phyloP scores from a whole-genome alignment of 495 filamentous ascomycete species.

The Chlorociboria aeruginascens region DNA sequence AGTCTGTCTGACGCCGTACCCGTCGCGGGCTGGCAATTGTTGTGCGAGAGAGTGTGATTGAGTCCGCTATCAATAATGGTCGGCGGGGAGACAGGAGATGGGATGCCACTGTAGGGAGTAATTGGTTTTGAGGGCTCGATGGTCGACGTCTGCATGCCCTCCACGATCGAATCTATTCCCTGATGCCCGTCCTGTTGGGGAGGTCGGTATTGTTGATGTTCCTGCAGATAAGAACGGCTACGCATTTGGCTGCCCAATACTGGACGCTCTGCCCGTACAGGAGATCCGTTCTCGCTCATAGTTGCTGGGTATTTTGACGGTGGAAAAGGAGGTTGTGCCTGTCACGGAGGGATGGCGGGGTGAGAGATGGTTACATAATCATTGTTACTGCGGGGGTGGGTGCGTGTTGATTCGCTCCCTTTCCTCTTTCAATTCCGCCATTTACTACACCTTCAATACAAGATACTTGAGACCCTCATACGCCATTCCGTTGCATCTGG shows the following conservation, averaged over 20 bases:
- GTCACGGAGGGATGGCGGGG: no score
- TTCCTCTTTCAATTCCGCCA: no score
- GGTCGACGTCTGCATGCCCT: constrained; percentile 17
- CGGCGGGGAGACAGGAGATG: constrained; percentile 31
- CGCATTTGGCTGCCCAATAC: constrained; percentile 39
- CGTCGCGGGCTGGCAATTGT: constrained; percentile 37
- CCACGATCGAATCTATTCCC: constrained; percentile 42
- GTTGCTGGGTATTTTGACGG: not conserved
- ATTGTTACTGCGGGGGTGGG: no score
- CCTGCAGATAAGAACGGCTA: constrained; percentile 57
- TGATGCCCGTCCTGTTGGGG: constrained; percentile 37
- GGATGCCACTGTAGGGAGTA: constrained; percentile 38
- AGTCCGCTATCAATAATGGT: constrained; percentile 44
- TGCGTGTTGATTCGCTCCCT: no score
- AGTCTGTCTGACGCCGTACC: constrained; percentile 32
- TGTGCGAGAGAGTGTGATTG: constrained; percentile 42
- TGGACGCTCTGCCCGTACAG: constrained; percentile 22
- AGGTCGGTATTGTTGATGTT: constrained; percentile 65
- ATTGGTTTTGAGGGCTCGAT: constrained; percentile 15
- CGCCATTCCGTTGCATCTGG: no score
- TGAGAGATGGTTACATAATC: no score
- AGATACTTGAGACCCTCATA: no score
- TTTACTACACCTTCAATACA: no score
- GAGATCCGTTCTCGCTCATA: not conserved
- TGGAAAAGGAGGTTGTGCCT: no score